Percentiles rank a stretch among this genome's conserved stretches.
Evolutionary conservation across 1,284 basidiomycete genomes (phyloP).

Genomic region (Ganoderma multipileum): DNA sequence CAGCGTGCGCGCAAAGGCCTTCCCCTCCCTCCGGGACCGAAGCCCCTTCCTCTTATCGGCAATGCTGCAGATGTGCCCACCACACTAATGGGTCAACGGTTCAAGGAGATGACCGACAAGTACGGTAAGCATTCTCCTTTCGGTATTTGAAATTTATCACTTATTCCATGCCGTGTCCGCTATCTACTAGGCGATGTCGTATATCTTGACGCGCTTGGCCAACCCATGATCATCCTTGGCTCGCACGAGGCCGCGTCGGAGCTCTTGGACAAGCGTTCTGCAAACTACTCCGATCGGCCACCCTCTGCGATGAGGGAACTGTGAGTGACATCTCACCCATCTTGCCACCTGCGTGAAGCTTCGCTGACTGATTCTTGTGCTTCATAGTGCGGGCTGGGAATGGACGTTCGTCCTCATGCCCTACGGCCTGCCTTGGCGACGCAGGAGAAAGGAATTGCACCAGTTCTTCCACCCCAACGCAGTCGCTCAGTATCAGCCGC

Average conservation of each 20-base stretch:
- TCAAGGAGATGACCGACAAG: slow-evolving; percentile 2
- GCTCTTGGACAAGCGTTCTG: slow-evolving; percentile 32
- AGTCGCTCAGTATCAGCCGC: slow-evolving; percentile 7
- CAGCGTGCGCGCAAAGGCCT: not conserved
- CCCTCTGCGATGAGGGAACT: slow-evolving; percentile 19
- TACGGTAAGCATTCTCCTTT: slow-evolving; percentile 7
- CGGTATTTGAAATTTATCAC: not conserved
- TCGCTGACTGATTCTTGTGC: not conserved
- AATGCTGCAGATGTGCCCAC: slow-evolving; percentile 16
- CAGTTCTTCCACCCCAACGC: slow-evolving; percentile 20
- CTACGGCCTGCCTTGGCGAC: slow-evolving; percentile 19
- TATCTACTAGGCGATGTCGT: slow-evolving; percentile 19
- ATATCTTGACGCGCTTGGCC: slow-evolving; percentile 19
- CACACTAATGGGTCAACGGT: not conserved
- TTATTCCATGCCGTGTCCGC: not conserved
- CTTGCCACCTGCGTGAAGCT: not conserved
- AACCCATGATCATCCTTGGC: slow-evolving; percentile 21
- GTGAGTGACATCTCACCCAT: slow-evolving; percentile 14
- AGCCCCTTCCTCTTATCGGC: slow-evolving; percentile 15
- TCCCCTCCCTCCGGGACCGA: slow-evolving; percentile 16
- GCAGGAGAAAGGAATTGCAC: slow-evolving; percentile 8
- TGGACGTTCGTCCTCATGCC: slow-evolving; percentile 13
- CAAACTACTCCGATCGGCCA: slow-evolving; percentile 20
- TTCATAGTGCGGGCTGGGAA: not conserved
- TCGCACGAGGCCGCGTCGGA: slow-evolving; percentile 18